phyloP scores from a whole-genome alignment of 192 early-diverging fungal genomes.

The Chytriomyces sp. region DNA sequence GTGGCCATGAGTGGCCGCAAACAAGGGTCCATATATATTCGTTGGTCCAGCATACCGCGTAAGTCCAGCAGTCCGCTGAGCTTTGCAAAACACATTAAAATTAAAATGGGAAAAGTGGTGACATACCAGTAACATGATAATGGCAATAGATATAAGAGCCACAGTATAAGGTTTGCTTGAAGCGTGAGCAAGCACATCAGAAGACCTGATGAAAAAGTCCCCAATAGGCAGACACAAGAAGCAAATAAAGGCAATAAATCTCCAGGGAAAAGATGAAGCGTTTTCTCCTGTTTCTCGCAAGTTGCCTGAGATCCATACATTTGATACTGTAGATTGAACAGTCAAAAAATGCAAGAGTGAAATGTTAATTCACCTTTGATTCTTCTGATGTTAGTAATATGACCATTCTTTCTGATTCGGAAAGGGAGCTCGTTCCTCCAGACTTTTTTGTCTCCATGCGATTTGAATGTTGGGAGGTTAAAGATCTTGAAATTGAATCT shows the following conservation, averaged over 20 bases:
- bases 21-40: not conserved
- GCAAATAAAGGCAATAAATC: not conserved
- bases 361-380: not conserved
- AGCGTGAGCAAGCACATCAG: not conserved
- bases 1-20: conserved; percentile 2
- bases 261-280: conserved; percentile 25
- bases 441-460: not conserved
- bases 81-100: not conserved
- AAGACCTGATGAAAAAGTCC: not conserved
- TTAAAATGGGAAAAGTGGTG: not conserved
- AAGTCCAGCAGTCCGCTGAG: conserved; percentile 1
- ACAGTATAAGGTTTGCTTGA: not conserved
- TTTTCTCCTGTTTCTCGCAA: conserved; percentile 4
- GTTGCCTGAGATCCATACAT: conserved; percentile 21
- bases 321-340: not conserved
- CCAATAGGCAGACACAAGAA: not conserved
- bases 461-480: conserved; percentile 4
- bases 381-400: not conserved
- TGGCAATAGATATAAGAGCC: not conserved
- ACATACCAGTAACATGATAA: not conserved
- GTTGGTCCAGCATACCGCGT: not conserved
- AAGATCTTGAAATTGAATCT: conserved; percentile 10
- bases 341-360: not conserved
- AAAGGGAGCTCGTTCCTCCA: conserved; percentile 7
- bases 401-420: not conserved